These are phyloP conservation scores for Monosporascus sp. DNA, from an alignment of 2,329 filamentous ascomycete species.

Conservation along the genomic window DNA sequence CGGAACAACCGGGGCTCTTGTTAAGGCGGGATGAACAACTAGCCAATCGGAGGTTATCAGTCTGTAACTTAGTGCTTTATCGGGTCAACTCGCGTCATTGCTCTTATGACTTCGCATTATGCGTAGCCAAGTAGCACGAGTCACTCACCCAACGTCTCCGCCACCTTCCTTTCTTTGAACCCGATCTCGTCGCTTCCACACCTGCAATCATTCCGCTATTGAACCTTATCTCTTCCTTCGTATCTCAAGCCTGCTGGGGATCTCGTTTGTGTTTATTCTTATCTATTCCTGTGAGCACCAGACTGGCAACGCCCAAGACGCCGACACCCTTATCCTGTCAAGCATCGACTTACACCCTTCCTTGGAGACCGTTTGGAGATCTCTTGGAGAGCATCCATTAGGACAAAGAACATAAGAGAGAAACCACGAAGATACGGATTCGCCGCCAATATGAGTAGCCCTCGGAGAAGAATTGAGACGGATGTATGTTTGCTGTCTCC, in stretches of 20 bases:
- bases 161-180: too few relatives aligned
- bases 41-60: too few relatives aligned
- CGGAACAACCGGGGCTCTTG: not conserved
- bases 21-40: too few relatives aligned
- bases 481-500: constrained; percentile 22
- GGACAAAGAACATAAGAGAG: not conserved
- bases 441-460: constrained; percentile 25
- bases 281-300: too few relatives aligned
- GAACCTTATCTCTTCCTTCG: too few relatives aligned
- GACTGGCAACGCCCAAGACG: not conserved
- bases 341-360: not conserved
- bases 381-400: not conserved
- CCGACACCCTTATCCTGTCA: not conserved
- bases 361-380: not conserved
- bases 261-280: too few relatives aligned
- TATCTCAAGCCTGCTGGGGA: too few relatives aligned
- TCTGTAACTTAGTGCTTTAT: not conserved
- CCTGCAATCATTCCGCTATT: too few relatives aligned
- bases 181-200: too few relatives aligned
- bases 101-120: not conserved
- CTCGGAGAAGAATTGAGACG: constrained; percentile 28
- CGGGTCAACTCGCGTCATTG: not conserved
- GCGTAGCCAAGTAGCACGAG: not conserved
- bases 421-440: not conserved
- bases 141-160: not conserved